Evolutionary conservation across 768 basidiomycete genomes (phyloP).

Genomic region (Russula olivacea): DNA sequence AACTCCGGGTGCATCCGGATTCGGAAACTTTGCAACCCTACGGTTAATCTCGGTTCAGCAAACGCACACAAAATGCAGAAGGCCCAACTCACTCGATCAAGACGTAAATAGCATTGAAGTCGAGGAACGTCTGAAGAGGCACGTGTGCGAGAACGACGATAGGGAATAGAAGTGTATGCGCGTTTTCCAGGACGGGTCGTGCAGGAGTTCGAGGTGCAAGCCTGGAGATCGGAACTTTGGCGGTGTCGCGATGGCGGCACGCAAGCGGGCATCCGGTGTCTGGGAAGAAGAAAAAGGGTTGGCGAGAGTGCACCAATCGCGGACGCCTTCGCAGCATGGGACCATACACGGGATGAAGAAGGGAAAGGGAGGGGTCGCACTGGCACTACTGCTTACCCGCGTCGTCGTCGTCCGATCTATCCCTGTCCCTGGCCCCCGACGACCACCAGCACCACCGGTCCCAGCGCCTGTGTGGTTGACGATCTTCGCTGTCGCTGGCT

Average conservation of each 20-base stretch:
- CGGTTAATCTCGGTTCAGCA: neutral
- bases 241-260: constrained; percentile 32
- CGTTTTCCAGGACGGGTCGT: constrained; percentile 49
- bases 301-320: constrained; percentile 34
- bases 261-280: constrained; percentile 29
- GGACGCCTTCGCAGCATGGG: constrained; percentile 45
- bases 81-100: constrained; percentile 73
- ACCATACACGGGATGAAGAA: constrained; percentile 45
- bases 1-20: constrained; percentile 58
- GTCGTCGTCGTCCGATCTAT: constrained; percentile 29
- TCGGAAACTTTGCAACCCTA: constrained; percentile 70
- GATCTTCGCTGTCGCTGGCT: neutral
- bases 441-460: constrained; percentile 15
- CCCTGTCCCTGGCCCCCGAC: constrained; percentile 35
- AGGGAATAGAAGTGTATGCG: constrained; percentile 51
- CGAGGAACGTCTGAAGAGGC: constrained; percentile 76
- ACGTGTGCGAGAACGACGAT: constrained; percentile 65
- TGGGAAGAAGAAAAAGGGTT: constrained; percentile 42
- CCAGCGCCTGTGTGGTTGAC: neutral
- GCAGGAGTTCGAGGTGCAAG: constrained; percentile 62
- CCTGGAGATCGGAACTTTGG: constrained; percentile 60
- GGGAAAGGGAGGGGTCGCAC: constrained; percentile 14
- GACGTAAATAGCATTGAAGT: constrained; percentile 84
- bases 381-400: constrained; percentile 34
- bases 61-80: no score